Base-by-base conservation (phyloP, 108 stramenopile genomes). In the Parmales sp. region DNA sequence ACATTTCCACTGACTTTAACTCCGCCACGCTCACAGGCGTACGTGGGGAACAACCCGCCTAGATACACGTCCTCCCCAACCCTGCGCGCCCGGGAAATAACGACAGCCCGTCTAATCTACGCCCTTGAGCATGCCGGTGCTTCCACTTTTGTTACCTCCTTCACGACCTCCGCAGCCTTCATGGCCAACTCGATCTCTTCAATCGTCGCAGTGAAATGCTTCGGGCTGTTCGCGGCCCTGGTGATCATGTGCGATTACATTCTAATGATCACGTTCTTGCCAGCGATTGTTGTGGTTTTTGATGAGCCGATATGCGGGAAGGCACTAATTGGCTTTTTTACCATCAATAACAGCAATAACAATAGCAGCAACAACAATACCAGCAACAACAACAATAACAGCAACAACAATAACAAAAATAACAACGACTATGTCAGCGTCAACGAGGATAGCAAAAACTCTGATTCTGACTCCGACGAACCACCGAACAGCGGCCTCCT, bases 81-180 rank as follows among this genome's bases (percentile, higher is more conserved):
- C 41, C 16, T 43, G 11, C 8, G 8, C 8, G 31, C 54, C 26
- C 13, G n/a, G n/a, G 9, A 28, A 28, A 28, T 3, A 60, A 60
- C 2, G 29, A 60, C 13, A 60, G 54, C 16, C n/a, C n/a, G n/a
- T n/a, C 26, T 60, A 28, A 34, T 34, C 13, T 67, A 45, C 23
- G 8, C 45, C 45, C 45, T 45, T 28, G 13, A 48, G 2, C 66
- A 45, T n/a, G 66, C 66, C 1, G 66, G 44, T 13, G 19, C 38
- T 45, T 26, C 45, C 23, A 67, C 45, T 26, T 45, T 67, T 36
- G 66, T 45, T 26, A 67, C 66, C 20, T 48, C 45, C 11, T 29
- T 67, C 18, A 67, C 66, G 20, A 67, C 66, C 16, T 48, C 29
- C 0, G 66, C 66, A 29, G 66, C 66, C 13, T 67, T 67, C 18